A percentile compares a stretch with the other conserved stretches of the same genome.
Evolutionary conservation across 805 yeast genomes (phyloP).

Genomic region (Yamadazyma paraphyllophila): DNA sequence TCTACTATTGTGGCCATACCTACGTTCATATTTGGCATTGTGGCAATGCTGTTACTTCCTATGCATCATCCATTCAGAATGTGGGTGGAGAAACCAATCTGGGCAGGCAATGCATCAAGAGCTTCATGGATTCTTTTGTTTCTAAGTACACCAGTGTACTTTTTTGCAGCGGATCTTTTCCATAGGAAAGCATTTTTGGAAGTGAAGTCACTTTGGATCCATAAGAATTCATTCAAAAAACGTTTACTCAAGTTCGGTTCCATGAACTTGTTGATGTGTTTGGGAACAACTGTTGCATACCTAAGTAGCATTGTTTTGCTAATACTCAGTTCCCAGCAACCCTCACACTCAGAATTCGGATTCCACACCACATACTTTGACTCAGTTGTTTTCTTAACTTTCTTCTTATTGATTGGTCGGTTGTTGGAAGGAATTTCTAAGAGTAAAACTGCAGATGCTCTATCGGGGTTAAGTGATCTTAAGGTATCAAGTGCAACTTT

Average conservation of each 20-base stretch:
- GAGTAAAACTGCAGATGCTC: conserved; percentile 63
- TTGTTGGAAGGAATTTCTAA: conserved; percentile 66
- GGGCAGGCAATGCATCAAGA: conserved; percentile 61
- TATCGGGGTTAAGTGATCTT: conserved; percentile 50
- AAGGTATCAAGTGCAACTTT: conserved; percentile 51
- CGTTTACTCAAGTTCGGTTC: conserved; percentile 71
- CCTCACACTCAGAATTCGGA: conserved; percentile 29
- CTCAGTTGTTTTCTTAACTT: conserved; percentile 72
- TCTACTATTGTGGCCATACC: conserved; percentile 60
- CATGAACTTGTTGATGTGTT: conserved; percentile 68
- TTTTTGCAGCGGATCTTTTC: conserved; percentile 71
- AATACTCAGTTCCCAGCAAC: conserved; percentile 40
- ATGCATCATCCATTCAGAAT: conserved; percentile 37
- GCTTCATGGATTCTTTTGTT: conserved; percentile 65
- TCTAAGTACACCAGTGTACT: conserved; percentile 69
- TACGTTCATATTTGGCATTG: conserved; percentile 64
- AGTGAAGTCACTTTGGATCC: conserved; percentile 53
- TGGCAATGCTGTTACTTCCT: conserved; percentile 63
- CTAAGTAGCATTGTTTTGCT: conserved; percentile 63
- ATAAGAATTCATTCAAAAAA: conserved; percentile 52
- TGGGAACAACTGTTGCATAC: conserved; percentile 74
- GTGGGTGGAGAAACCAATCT: conserved; percentile 61
- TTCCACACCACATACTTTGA: conserved; percentile 71
- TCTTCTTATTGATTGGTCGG: conserved; percentile 70
- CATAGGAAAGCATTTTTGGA: conserved; percentile 67